These are phyloP conservation scores for Candida sanyaensis DNA, from an alignment of 1,139 yeast species.

Conservation along the genomic window DNA sequence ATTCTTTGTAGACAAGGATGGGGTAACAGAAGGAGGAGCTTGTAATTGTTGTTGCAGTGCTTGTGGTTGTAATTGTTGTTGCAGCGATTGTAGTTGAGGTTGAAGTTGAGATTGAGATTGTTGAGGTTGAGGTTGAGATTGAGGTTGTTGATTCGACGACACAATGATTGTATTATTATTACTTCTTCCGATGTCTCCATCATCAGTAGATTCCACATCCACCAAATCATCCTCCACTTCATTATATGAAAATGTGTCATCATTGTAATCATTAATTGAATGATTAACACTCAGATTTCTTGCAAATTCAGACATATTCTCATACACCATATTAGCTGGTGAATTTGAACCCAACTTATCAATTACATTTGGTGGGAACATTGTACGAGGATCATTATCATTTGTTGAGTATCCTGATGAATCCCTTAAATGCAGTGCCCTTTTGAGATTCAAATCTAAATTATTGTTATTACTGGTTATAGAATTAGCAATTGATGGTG, in stretches of 20 bases:
- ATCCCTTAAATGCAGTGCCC: constrained; percentile 13
- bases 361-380: background rate
- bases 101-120: constrained; percentile 9
- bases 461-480: constrained; percentile 21
- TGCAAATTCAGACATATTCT: constrained; percentile 3
- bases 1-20: constrained; percentile 26
- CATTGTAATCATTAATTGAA: constrained; percentile 15
- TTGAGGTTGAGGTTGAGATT: constrained; percentile 4
- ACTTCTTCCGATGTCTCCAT: constrained; percentile 24
- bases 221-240: constrained; percentile 31
- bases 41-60: constrained; percentile 5
- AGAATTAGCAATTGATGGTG: constrained; percentile 23
- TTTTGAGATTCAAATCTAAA: constrained; percentile 17
- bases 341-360: constrained; percentile 2
- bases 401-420: constrained; percentile 13
- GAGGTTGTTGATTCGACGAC: constrained; percentile 5
- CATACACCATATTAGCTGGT: background rate
- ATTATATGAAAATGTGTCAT: constrained; percentile 30
- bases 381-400: constrained; percentile 8
- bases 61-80: constrained; percentile 4
- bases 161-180: constrained; percentile 12
- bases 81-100: too few species aligned
- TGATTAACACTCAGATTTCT: constrained; percentile 9
- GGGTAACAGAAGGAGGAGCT: constrained; percentile 8
- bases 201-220: constrained; percentile 36